A percentile compares a stretch with the other conserved stretches of the same genome.
Evolutionary conservation across 805 yeast species (phyloP).

Genomic region (Myxozyma sirexii): DNA sequence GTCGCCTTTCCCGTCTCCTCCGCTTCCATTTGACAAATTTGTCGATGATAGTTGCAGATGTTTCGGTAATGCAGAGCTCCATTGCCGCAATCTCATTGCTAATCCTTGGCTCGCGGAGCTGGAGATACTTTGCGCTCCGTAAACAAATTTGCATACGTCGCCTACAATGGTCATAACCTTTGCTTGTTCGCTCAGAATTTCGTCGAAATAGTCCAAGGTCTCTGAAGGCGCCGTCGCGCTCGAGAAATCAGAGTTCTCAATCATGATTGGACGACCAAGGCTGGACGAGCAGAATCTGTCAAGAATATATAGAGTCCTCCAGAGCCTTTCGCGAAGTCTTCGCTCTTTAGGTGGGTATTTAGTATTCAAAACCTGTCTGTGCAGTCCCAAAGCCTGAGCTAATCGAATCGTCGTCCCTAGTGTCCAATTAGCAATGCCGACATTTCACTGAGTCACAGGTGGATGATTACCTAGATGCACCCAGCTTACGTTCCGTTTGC

Average conservation of each 20-base stretch:
- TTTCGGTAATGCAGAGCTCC: slow-evolving; percentile 33
- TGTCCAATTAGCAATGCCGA: no score
- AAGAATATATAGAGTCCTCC: slow-evolving; percentile 32
- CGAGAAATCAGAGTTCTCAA: slow-evolving; percentile 32
- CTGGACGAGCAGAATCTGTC: slow-evolving; percentile 32
- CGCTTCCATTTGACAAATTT: background rate
- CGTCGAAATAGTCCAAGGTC: slow-evolving; percentile 6
- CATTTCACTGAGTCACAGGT: no score
- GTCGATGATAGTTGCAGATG: slow-evolving; percentile 29
- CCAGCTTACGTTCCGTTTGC: slow-evolving; percentile 50
- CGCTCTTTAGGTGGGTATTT: slow-evolving; percentile 32
- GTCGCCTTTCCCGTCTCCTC: background rate
- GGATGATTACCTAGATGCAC: slow-evolving; percentile 52
- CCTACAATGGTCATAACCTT: slow-evolving; percentile 33
- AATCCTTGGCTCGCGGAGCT: slow-evolving; percentile 27
- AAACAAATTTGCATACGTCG: slow-evolving; percentile 34
- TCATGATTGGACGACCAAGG: slow-evolving; percentile 33
- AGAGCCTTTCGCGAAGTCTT: slow-evolving; percentile 26
- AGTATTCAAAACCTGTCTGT: slow-evolving; percentile 36
- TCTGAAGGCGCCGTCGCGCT: slow-evolving; percentile 1
- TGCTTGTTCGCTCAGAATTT: slow-evolving; percentile 27
- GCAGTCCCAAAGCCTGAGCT: slow-evolving; percentile 50
- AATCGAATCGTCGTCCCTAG: slow-evolving; percentile 45
- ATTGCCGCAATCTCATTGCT: slow-evolving; percentile 31
- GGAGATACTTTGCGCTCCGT: slow-evolving; percentile 33